Evolutionary conservation across 2,329 filamentous ascomycete species (phyloP), one percentile per base, ranked within the genome.

Genomic region (Septoria petroselini): DNA sequence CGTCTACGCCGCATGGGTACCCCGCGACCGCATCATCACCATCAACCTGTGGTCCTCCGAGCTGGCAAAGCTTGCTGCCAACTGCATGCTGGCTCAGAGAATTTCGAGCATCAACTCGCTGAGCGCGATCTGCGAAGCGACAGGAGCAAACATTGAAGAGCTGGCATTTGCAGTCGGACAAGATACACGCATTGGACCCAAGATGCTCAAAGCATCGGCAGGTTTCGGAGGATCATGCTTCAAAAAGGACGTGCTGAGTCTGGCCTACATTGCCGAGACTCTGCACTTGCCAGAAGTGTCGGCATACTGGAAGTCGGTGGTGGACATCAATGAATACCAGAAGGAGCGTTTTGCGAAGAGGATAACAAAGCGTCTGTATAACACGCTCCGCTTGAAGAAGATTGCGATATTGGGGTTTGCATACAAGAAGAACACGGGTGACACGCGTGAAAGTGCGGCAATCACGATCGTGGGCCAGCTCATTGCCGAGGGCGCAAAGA

Each of bases 171-270:
- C 83, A 4, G 76, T 87, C 23, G 87, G 87, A 41, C 55, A 61
- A 33, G 87, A 91, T 61, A 76, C 76, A 6, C 78, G 87, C 41
- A 87, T 91, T 50, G 87, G 87, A 5, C 74, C 78, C 54, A 81
- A 83, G 65, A 87, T 89, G 69, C 74, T 91, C 33, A 84, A 86
- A 68, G 83, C 86, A 6, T 83, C 83, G 31, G 79, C 89, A 27
- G 87, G 87, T 12, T 91, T 91, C 62, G 86, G 87, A 47, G 87
- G 87, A 15, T 86, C 82, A 53, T 91, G 87, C 69, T 90, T 91
- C 75, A 82, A 85, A 68, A 91, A 91, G 70, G 87, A 91, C 63
- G 80, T 90, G 34, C 74, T 87, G 41, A 86, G 80, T 67, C 72
- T 91, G 30, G 79, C 84, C 14, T 89, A 91, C 69, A 75, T 91